Base-by-base conservation (phyloP, 495 filamentous ascomycete species). In the Hypoxylon cercidicola region DNA sequence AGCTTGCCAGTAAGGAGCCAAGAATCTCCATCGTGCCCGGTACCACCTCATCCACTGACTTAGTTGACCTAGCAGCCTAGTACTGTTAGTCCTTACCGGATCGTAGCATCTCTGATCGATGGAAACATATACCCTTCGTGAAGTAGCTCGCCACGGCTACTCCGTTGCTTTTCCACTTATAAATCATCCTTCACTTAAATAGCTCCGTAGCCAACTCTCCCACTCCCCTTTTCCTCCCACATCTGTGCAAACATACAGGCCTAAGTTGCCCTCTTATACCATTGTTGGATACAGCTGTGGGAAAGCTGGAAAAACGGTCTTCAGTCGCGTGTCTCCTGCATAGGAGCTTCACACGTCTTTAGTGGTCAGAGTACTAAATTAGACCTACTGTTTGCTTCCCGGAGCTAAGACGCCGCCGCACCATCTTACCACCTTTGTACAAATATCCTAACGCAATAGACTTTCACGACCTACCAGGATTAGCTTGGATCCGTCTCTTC, bases 1-100 rank as follows among this genome's bases (percentile, higher is more conserved):
- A 55, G 53, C 55, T 64, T 64, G 41, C 60, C 55, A 69, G 60
- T 61, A 39, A 69, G 55, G 25, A 57, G 66, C 66, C 66, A 69
- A 69, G 66, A 60, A 64, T 37, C 55, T 35, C 46, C 60, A 69
- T 64, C 60, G 60, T 69, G 60, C 46, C 37, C 40, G 49, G 53
- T 62, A 46, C 58, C 35, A 68, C 62, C 50, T 46, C 44, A 47
- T 37, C 16, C 12, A 56, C 46, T 34, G 15, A 62, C 58, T 28
- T 52, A 57, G 35, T 20, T 34, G 6, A 16, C 10, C 40, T 34
- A 51, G 41, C 40, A 30, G 39, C 46, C 34, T 20, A n/a, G n/a
- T n/a, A n/a, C n/a, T 25, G 5, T 25, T 44, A 50, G 54, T 58
- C 16, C 39, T 46, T 48, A 51, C 55, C 54, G 54, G 41, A 59